phyloP scores from a whole-genome alignment of 2,329 filamentous ascomycete species.

The Colletotrichum paranaense region DNA sequence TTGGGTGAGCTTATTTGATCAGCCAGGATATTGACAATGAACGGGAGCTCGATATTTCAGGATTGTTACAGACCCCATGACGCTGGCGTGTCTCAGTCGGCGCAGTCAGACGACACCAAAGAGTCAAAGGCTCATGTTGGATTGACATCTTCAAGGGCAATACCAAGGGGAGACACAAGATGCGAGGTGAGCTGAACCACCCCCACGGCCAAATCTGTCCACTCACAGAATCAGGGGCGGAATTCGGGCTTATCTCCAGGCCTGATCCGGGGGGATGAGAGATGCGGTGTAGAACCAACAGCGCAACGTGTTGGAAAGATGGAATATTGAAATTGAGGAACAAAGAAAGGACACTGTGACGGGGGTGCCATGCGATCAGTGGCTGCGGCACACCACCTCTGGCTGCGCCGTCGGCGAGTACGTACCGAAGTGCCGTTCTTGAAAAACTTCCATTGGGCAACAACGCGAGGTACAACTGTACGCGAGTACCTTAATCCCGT shows the following conservation, averaged over 20 bases:
- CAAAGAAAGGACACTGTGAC: background rate
- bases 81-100: background rate
- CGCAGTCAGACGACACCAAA: background rate
- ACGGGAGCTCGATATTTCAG: background rate
- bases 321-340: background rate
- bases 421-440: background rate
- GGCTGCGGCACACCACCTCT: conserved; percentile 26
- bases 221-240: background rate
- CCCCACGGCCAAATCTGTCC: background rate
- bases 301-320: background rate
- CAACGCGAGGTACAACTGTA: too few relatives aligned
- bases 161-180: background rate
- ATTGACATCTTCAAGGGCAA: too few relatives aligned
- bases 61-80: background rate
- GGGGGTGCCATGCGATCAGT: conserved; percentile 11
- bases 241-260: background rate
- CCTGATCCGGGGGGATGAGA: background rate
- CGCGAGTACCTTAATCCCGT: background rate
- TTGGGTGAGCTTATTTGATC: background rate
- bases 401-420: background rate
- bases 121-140: background rate
- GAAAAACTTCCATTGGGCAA: too few relatives aligned
- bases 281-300: background rate
- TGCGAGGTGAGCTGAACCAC: background rate
- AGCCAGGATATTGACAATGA: background rate